Evolutionary conservation across 2,329 filamentous ascomycete genomes (phyloP), one percentile per base, ranked within the genome.

Genomic region (Xylariaceae sp.): DNA sequence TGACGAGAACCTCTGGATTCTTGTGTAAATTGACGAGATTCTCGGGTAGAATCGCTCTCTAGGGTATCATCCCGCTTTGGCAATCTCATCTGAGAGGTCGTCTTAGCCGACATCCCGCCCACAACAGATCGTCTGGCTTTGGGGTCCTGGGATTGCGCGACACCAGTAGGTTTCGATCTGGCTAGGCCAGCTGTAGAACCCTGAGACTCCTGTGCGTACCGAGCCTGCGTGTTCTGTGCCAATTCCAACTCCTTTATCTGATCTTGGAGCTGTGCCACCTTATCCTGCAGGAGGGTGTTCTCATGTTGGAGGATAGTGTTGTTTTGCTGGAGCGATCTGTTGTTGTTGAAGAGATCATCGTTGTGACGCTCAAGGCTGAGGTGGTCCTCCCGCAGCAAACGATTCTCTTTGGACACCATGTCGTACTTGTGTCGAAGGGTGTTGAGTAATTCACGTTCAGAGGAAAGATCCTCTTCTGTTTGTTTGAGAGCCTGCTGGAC

Each of bases 331-430:
- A 68, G 60, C 42, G 55, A 49, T 39, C 65, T 65, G 68, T 78
- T 80, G 62, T 80, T 77, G 52, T 70, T 74, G 59, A 77, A 80
- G 61, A 80, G 80, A 56, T 75, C 76, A 47, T 81, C 77, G 54
- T 81, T 81, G 63, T 80, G 76, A 36, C 75, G 76, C 49, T 79
- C 78, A 19, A 81, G 72, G 58, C 75, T 77, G 32, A 74, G 68
- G 55, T 80, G 79, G 60, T 81, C 79, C 57, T 79, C 70, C 36
- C 71, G 71, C n/a, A 80, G 68, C 8, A 73, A 65, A 2, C 65
- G 65, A 61, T 75, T 78, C 57, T 80, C 76, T 56, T 63, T 58
- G 12, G 53, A 19, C 37, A 65, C 34, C 15, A 49, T 19, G 10
- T 63, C 53, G 44, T 61, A 62, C 36, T 68, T 62, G 8, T 73